Evolutionary conservation across 108 stramenopile genomes (phyloP), one percentile per base, ranked within the genome.

Genomic region (Fragilaria crotonensis): DNA sequence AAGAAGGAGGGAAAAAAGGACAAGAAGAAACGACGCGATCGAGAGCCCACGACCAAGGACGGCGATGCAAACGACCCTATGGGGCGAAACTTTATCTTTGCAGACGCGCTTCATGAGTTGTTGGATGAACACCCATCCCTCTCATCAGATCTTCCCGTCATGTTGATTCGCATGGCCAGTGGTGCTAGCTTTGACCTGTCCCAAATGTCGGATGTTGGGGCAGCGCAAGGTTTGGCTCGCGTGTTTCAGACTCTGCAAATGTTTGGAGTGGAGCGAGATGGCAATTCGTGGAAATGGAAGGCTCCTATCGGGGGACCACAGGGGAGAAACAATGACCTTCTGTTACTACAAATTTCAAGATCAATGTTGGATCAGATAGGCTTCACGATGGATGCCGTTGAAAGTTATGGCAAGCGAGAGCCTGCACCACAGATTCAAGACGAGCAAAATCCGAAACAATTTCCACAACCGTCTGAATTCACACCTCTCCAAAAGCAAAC

Each of bases 291-390:
- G 73, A 59, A 47, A 14, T 80, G 72, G 63, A 50, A 64, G 58
- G 46, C 59, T 33, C 61, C 55, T 26, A 29, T 17, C 46, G 49
- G 63, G 9, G 56, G 52, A 28, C 26, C 62, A 4, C 27, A 41
- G 5, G 54, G 54, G 1, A 62, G 58, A 25, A 41, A 48, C 2
- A 57, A 70, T 60, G 73, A 75, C 62, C 31, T 66, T 31, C 52
- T 75, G 0, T 41, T 80, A 11, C 22, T 80, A 33, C 50, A 54
- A 30, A 44, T 83, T 33, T 58, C 79, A 25, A 67, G 85, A 36
- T 68, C 77, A 2, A 48, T 90, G 49, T 55, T 90, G 59, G 77
- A 80, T 71, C 69, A 81, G 22, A 71, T 77, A 11, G 89, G 83
- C 20, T 19, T 90, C 21, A 90, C 78, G 7, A 70, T 84, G 59